Evolutionary conservation across 768 basidiomycete genomes (phyloP), one percentile per base, ranked within the genome.

Genomic region (Lactarius trivialis): DNA sequence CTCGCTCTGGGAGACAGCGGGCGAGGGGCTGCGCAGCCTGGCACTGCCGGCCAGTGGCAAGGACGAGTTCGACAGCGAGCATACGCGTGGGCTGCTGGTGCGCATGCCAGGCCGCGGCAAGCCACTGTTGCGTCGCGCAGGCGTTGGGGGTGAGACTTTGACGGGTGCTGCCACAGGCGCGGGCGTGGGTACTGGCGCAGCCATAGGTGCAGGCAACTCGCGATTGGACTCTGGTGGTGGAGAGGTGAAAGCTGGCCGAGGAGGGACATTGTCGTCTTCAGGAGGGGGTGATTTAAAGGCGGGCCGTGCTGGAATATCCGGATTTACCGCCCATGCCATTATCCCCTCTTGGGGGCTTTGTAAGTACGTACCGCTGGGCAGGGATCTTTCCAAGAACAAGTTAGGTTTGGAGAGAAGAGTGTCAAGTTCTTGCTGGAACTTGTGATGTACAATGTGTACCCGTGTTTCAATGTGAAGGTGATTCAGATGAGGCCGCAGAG

Each of bases 271-370:
- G 56, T 83, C 82, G 28, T 73, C 65, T 73, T 86, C 86, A 4
- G 83, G 82, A 28, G 83, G 81, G 9, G 85, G 86, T 59, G 85
- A 84, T 68, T 78, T 86, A 73, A 86, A 88, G 0, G 71, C 60
- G 6, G 85, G 85, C 36, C 76, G 75, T 4, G 72, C 65, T 19
- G 74, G 71, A 12, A 59, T 21, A n/a, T 59, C 55, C 2, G 58
- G 17, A 7, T 63, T 53, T 4, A 58, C 67, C 28, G 65, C 67
- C 7, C 64, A 67, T 15, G 71, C 64, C 4, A n/a, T n/a, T n/a
- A n/a, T n/a, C n/a, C n/a, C n/a, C n/a, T n/a, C n/a, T n/a, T n/a
- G n/a, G n/a, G n/a, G n/a, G n/a, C n/a, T n/a, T n/a, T n/a, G n/a
- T n/a, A n/a, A n/a, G n/a, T n/a, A n/a, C n/a, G n/a, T n/a, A n/a